phyloP scores from a whole-genome alignment of 768 basidiomycete species.

The Rhodosporidiobolus odoratus region DNA sequence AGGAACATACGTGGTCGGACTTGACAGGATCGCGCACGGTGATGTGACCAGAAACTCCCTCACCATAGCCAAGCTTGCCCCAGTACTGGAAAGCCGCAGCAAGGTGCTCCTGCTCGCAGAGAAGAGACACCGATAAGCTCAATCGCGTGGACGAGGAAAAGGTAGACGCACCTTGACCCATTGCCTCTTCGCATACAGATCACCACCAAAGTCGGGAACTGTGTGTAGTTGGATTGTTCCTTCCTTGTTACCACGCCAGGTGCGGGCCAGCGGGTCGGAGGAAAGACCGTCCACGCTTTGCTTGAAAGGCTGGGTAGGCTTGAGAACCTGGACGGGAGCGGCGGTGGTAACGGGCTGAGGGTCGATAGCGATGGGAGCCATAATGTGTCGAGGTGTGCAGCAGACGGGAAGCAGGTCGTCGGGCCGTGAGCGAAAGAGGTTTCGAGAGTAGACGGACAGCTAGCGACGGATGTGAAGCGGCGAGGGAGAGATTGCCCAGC shows the following conservation, averaged over 20 bases:
- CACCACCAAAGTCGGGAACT: conserved; percentile 28
- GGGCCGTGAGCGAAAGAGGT: background rate
- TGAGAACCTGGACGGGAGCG: background rate
- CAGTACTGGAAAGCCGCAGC: conserved; percentile 40
- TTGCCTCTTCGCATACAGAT: conserved; percentile 31
- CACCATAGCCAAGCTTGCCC: conserved; percentile 36
- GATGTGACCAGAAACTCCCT: conserved; percentile 33
- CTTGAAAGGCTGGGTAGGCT: background rate
- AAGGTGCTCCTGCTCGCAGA: conserved; percentile 28
- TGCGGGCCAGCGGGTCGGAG: conserved; percentile 18
- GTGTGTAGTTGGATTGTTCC: conserved; percentile 27
- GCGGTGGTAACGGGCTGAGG: background rate
- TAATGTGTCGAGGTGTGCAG: no score
- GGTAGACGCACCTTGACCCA: conserved; percentile 34
- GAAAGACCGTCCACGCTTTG: background rate
- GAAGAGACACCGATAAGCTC: background rate
- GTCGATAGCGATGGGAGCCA: background rate
- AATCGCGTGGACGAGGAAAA: background rate
- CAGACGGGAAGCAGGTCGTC: background rate
- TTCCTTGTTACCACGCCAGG: conserved; percentile 31
- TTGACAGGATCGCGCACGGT: conserved; percentile 26
- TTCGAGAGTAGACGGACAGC: no score
- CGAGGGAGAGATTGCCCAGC: no score
- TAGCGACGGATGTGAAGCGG: no score
- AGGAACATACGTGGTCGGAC: conserved; percentile 24